These are phyloP conservation scores for Ramaria sp. DNA, from an alignment of 768 basidiomycete species.

Conservation along the genomic window DNA sequence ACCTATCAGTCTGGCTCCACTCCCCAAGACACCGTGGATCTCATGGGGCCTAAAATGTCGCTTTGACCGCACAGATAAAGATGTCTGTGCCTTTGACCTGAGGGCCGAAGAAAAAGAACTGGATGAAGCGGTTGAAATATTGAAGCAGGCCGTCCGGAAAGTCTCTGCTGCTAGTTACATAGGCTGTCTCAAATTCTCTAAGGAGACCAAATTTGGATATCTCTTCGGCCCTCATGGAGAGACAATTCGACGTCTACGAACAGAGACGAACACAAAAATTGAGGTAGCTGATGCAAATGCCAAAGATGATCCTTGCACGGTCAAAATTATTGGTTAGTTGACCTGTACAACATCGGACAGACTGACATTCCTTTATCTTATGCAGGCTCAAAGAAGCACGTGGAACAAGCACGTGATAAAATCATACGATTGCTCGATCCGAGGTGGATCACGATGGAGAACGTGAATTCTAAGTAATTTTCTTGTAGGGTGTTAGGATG, in stretches of 20 bases:
- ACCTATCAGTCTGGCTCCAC: no score
- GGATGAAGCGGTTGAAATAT: not conserved
- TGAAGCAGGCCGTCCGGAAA: not conserved
- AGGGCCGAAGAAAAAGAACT: not conserved
- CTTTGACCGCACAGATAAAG: not conserved
- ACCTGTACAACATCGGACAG: not conserved
- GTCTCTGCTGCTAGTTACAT: not conserved
- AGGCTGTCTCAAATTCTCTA: not conserved
- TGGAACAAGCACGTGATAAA: not conserved
- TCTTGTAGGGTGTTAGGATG: no score
- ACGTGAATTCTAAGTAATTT: not conserved
- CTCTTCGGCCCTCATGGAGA: not conserved
- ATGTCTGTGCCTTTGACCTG: not conserved
- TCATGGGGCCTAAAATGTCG: no score
- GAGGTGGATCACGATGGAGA: not conserved
- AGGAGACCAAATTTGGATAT: not conserved
- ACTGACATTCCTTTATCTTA: not conserved
- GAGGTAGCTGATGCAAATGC: not conserved
- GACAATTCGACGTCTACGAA: not conserved
- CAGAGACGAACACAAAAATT: not conserved
- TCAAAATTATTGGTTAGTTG: not conserved
- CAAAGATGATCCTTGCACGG: not conserved
- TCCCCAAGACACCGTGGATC: no score
- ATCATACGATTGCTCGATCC: not conserved
- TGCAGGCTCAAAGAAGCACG: not conserved